Base-by-base conservation (phyloP, 257 asterid species). In the Fraxinus excelsior region DNA sequence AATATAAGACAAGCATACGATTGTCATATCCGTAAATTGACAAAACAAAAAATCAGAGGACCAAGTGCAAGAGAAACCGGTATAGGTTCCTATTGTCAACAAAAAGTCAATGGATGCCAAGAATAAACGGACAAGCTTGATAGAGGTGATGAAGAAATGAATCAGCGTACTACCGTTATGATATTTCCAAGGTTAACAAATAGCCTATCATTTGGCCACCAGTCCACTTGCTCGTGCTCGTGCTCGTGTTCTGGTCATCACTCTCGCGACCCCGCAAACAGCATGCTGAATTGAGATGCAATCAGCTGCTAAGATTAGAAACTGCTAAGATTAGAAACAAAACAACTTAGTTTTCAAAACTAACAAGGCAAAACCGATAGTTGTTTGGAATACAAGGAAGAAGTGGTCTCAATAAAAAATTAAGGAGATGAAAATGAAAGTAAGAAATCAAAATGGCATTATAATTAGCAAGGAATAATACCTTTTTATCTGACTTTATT, bases 381-480 rank as follows among this genome's bases (percentile, higher is more conserved):
- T 42, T 35, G 70, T 67, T 53, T 32, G 65, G 31, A 35, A 14
- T 26, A n/a, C 42, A 37, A 53, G 56, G 67, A 18, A 66, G 62
- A 25, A 44, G 18, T 0, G 18, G 7, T 19, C 18, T 38, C 25
- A 44, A n/a, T n/a, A 13, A 2, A n/a, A 58, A n/a, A 19, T 9
- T 34, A 10, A 13, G n/a, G 25, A 74, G 58, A 29, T 16, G 67
- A 49, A 72, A 60, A 0, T 19, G 13, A 18, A 67, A 32, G 79
- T 11, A 31, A 44, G 73, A 21, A 71, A 71, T 13, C 29, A 38
- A 10, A 19, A 60, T 18, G 56, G 29, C 35, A 16, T 56, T 29
- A 78, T 78, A 53, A 51, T 76, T 70, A 74, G 84, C 71, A 1
- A 49, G 82, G 67, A 75, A 78, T 42, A 67, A 23, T 28, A 42